phyloP scores from a whole-genome alignment of 139 green algal genomes.

The Edaphochlamys debaryana region DNA sequence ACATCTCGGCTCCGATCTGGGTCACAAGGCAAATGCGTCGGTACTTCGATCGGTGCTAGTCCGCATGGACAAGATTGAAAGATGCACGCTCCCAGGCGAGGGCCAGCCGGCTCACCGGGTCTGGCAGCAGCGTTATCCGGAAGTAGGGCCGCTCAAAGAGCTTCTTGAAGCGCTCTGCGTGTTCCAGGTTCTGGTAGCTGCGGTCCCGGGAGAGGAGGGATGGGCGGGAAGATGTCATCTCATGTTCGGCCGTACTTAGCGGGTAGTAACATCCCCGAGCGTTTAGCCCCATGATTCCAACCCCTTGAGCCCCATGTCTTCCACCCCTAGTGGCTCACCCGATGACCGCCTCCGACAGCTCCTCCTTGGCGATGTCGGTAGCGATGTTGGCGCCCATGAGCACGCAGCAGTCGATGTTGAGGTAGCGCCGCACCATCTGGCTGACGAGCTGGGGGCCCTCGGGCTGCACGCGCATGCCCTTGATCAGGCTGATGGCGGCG shows the following conservation, averaged over 20 bases:
- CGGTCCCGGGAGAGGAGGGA: too few relatives aligned
- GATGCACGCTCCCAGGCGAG: background rate
- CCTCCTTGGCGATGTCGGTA: conserved; percentile 54
- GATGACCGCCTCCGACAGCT: conserved; percentile 82
- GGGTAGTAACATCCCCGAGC: too few relatives aligned
- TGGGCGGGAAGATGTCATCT: too few relatives aligned
- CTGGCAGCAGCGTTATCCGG: conserved; percentile 60
- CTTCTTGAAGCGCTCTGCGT: conserved; percentile 67
- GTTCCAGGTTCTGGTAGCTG: conserved; percentile 63
- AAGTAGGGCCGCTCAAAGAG: conserved; percentile 78
- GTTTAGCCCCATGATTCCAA: too few relatives aligned
- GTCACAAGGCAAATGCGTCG: too few relatives aligned
- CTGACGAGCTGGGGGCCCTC: conserved; percentile 86
- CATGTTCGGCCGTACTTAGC: too few relatives aligned
- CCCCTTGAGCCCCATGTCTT: too few relatives aligned
- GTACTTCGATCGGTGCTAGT: too few relatives aligned
- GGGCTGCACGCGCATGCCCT: conserved; percentile 82
- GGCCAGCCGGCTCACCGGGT: conserved; percentile 52
- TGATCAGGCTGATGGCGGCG: conserved; percentile 77
- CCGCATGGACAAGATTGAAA: too few relatives aligned
- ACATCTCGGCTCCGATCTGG: conserved; percentile 73
- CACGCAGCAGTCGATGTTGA: conserved; percentile 79
- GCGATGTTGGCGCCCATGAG: conserved; percentile 89
- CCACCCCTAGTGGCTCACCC: conserved; percentile 36
- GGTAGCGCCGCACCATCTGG: conserved; percentile 70